phyloP scores from a whole-genome alignment of 1,284 basidiomycete species.

The Ceratobasidium sp. region DNA sequence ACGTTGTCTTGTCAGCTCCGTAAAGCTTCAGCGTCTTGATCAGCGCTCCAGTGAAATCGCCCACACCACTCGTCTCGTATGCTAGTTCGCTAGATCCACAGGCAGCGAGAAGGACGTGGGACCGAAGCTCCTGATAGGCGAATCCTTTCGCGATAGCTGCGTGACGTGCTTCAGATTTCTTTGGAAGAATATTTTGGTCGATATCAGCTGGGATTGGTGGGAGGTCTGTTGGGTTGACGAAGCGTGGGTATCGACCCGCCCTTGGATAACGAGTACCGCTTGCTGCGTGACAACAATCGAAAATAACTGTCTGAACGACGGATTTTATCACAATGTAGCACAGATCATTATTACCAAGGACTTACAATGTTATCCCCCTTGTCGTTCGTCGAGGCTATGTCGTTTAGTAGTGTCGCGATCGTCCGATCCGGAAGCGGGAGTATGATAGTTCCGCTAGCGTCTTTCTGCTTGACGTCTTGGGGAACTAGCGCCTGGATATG shows the following conservation, averaged over 20 bases:
- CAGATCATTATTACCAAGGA: not conserved
- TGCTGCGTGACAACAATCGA: slow-evolving; percentile 29
- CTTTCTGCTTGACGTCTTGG: not conserved
- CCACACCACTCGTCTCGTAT: slow-evolving; percentile 22
- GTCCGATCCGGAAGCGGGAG: slow-evolving; percentile 29
- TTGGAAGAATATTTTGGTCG: slow-evolving; percentile 10
- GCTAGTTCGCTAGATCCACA: slow-evolving; percentile 20
- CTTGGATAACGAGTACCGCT: not conserved
- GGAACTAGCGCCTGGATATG: slow-evolving; percentile 22
- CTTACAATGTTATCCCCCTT: slow-evolving; percentile 42
- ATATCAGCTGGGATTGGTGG: not conserved
- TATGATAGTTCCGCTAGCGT: not conserved
- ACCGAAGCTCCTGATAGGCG: slow-evolving; percentile 2
- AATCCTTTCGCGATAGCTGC: not conserved
- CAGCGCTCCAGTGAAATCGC: slow-evolving; percentile 24
- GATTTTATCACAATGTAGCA: not conserved
- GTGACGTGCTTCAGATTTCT: not conserved
- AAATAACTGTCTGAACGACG: slow-evolving; percentile 21
- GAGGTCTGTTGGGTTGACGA: not conserved
- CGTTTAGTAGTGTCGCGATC: slow-evolving; percentile 19
- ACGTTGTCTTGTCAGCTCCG: slow-evolving; percentile 24
- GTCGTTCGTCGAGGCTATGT: not conserved
- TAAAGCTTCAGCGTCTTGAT: not conserved
- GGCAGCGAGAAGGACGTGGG: slow-evolving; percentile 29
- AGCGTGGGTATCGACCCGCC: not conserved